Evolutionary conservation across 768 basidiomycete species (phyloP).

Genomic region (Tricholoma sp.): DNA sequence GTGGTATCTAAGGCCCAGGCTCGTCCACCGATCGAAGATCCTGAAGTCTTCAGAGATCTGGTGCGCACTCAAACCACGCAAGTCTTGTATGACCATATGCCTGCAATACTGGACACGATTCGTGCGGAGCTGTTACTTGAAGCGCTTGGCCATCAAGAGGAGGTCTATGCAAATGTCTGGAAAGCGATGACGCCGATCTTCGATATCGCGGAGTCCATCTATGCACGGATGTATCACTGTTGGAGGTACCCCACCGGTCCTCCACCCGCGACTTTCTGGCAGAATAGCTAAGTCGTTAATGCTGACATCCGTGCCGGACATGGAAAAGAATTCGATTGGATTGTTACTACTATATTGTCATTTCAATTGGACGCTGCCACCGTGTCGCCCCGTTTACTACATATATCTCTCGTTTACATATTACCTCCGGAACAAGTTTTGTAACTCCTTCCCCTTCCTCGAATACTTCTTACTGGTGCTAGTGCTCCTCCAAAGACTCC

Average conservation of each 20-base stretch:
- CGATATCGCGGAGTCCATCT: not conserved
- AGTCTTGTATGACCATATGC: not conserved
- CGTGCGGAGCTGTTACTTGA: not conserved
- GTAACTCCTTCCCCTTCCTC: not conserved
- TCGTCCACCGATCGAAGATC: not conserved
- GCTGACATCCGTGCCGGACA: not conserved
- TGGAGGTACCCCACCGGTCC: too few relatives aligned
- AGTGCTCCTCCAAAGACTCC: not conserved
- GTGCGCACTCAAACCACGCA: not conserved
- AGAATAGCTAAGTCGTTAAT: not conserved
- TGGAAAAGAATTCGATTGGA: too few relatives aligned
- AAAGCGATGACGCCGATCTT: not conserved
- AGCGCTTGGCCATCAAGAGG: not conserved
- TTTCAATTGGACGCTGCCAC: not conserved
- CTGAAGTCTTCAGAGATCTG: not conserved
- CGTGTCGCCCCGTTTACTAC: not conserved
- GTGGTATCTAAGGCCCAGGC: not conserved
- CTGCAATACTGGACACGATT: not conserved
- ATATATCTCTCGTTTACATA: not conserved
- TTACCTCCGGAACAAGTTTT: not conserved
- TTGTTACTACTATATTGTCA: not conserved
- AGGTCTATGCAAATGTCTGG: not conserved
- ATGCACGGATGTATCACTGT: not conserved
- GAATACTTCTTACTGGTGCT: too few relatives aligned
- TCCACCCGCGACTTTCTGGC: not conserved